Base-by-base conservation (phyloP, 2,329 filamentous ascomycete species). In the Clarireedia sp. region DNA sequence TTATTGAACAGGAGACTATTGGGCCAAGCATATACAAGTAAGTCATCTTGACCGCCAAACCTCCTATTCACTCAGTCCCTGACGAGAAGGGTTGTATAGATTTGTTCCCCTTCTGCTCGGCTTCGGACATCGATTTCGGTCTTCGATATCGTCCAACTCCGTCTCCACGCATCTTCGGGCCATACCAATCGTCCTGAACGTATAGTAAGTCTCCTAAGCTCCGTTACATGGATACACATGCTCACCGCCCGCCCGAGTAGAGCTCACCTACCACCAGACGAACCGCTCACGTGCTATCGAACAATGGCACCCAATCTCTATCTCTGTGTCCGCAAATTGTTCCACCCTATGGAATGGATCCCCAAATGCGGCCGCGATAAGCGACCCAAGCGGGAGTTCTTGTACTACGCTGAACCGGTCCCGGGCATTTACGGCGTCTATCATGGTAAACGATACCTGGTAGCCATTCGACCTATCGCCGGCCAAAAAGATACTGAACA, bases 391-490 rank as follows among this genome's bases (percentile, higher is more conserved):
- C 16, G 12, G 23, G 3, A 14, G 12, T 26, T 19, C 3, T 7
- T 16, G 24, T 44, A 17, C 19, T 14, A 29, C 12, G 40, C 47
- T 3, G 36, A 50, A 3, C 62, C 61, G 9, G 52, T 63, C n/a
- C 49, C 48, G 40, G 62, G 62, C 16, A 57, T 64, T 0, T 64
- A 64, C 29, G 33, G 52, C 7, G 29, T 52, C 6, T 14, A 40
- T 14, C 26, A 23, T 38, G 37, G 17, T 10, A 7, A 4, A 44
- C 6, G 40, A 5, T 44, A 40, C 8, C 52, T 55, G 17, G 16
- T 55, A 19, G 52, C 52, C 10, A 50, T 55, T 9, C 3, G n/a
- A 44, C 46, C 19, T n/a, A 23, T 56, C 5, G 46, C 33, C 2
- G 16, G 46, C n/a, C 54, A 58, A 3, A 46, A 26, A 36, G 59